phyloP scores from a whole-genome alignment of 345 rosid species.

The Alliaria petiolata region DNA sequence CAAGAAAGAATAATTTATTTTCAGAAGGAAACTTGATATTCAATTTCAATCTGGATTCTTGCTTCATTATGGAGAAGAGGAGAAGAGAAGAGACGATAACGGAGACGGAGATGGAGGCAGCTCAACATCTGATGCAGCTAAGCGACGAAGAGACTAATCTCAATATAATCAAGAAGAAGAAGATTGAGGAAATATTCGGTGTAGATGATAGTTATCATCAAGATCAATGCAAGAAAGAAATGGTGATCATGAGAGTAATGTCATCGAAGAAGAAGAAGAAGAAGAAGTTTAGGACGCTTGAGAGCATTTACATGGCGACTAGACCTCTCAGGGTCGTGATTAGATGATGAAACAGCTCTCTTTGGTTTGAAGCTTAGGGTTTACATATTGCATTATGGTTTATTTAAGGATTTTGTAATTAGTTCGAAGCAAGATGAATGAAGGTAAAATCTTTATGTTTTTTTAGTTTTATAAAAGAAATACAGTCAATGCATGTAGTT shows the following conservation, averaged over 20 bases:
- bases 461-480: background rate
- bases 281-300: slow-evolving; percentile 17
- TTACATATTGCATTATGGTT: background rate
- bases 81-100: slow-evolving; percentile 11
- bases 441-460: background rate
- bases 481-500: background rate
- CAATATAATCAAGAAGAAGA: slow-evolving; percentile 15
- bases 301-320: slow-evolving; percentile 31
- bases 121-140: slow-evolving; percentile 9
- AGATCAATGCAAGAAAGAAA: slow-evolving; percentile 19
- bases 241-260: slow-evolving; percentile 6
- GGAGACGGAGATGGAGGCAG: slow-evolving; percentile 20
- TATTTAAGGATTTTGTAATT: background rate
- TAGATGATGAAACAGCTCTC: slow-evolving; percentile 7
- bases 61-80: slow-evolving; percentile 15
- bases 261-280: slow-evolving; percentile 19
- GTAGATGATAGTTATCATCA: slow-evolving; percentile 8
- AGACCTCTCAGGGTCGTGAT: slow-evolving; percentile 18
- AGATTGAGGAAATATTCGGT: slow-evolving; percentile 25
- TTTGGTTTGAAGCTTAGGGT: background rate
- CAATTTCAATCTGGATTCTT: background rate
- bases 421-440: background rate
- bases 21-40: background rate
- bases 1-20: background rate
- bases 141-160: slow-evolving; percentile 26